These are phyloP conservation scores for Leucocoprinus leucothites DNA, from an alignment of 768 basidiomycete species.

Conservation along the genomic window DNA sequence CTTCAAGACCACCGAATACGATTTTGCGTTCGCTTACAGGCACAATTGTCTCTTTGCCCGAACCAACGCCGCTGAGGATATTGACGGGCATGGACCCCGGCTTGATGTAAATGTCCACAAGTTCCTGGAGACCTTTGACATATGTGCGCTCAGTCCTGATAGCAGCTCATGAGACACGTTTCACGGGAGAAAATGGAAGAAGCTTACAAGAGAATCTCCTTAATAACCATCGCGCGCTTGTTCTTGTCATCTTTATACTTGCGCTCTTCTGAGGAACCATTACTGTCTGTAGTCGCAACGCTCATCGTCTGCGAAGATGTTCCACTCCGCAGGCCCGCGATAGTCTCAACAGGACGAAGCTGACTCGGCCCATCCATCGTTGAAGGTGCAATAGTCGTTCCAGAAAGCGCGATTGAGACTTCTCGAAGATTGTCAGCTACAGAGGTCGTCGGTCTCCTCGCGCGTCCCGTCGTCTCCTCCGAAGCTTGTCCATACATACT, in stretches of 20 bases:
- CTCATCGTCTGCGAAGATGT: conserved; percentile 65
- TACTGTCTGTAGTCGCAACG: conserved; percentile 72
- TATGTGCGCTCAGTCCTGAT: conserved; percentile 91
- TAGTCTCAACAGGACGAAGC: conserved; percentile 64
- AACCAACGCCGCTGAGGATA: conserved; percentile 64
- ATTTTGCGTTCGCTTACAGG: conserved; percentile 84
- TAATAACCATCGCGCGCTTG: conserved; percentile 79
- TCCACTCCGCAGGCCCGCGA: conserved; percentile 57
- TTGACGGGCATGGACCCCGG: conserved; percentile 73
- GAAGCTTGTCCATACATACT: conserved; percentile 55
- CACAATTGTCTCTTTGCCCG: conserved; percentile 79
- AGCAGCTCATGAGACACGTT: conserved; percentile 11
- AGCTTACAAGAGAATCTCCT: conserved; percentile 88
- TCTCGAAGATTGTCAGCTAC: conserved; percentile 56
- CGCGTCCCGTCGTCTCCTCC: conserved; percentile 44
- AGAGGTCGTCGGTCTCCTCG: conserved; percentile 58
- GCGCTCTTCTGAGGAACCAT: conserved; percentile 71
- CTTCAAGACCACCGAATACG: conserved; percentile 89
- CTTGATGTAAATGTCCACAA: conserved; percentile 93
- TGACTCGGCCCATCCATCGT: conserved; percentile 46
- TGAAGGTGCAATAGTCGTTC: conserved; percentile 37
- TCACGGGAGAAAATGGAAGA: conserved; percentile 3
- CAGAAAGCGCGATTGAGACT: conserved; percentile 50
- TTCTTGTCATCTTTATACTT: conserved; percentile 90
- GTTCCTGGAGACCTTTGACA: conserved; percentile 88